Base-by-base conservation (phyloP, 805 yeast species). In the Saturnispora sanitii region DNA sequence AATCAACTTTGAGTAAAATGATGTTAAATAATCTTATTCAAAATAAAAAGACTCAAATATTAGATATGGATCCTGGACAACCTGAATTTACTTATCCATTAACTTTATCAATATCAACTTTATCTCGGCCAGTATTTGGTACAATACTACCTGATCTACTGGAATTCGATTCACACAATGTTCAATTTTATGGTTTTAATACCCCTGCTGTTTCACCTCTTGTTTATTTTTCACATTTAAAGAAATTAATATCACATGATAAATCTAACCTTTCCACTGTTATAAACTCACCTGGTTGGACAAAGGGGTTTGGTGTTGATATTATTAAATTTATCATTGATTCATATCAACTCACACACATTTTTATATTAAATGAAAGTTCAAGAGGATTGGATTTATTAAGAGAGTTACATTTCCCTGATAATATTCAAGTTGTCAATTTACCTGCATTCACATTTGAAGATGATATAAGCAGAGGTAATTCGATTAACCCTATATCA, bases 41-140 rank as follows among this genome's bases (percentile, higher is more conserved):
- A 4, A 29, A 40, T 0, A 48, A 49, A 2, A 2, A 19, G 20
- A 21, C 19, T 6, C 66, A 70, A 17, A 70, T 77, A 29, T 49
- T 88, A 31, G 96, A 88, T 50, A 55, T 85, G 1, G 97, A 88
- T 54, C 95, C 96, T 0, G 95, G 94, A 1, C 95, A 87, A 54
- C 77, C 94, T 0, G 94, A 83, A 51, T 77, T 70, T 47, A 76
- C 87, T 0, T 64, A 65, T 7, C 92, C 95, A 0, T 87, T 81
- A 25, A 72, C 81, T 33, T 59, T 87, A 2, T 75, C 94, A 0
- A 57, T 82, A 11, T 65, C 72, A 1, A 45, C 46, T 9, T 49
- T 65, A n/a, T 33, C 45, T 0, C 39, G 38, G 5, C 64, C 64
- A 1, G 51, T 62, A 15, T 62, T 67, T 35, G 76, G 77, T 1